Base-by-base conservation (phyloP, 345 rosid species). In the Anastatica hierochuntica region DNA sequence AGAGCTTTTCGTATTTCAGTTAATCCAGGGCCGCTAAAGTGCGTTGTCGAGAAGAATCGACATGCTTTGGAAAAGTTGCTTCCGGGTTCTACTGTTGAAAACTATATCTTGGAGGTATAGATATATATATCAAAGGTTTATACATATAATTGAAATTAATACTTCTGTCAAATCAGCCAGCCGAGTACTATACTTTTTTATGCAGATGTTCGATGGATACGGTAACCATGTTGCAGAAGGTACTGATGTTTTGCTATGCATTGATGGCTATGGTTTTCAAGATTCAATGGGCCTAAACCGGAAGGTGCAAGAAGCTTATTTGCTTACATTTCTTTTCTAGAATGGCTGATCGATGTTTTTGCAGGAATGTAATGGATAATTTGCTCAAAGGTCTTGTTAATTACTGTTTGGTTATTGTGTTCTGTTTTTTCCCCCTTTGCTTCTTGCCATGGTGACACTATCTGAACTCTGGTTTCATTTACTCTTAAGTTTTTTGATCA, bases 151-250 rank as follows among this genome's bases (percentile, higher is more conserved):
- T n/a, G n/a, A n/a, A n/a, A n/a, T n/a, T n/a, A n/a, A n/a, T n/a
- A n/a, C n/a, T n/a, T n/a, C n/a, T n/a, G n/a, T n/a, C n/a, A n/a
- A n/a, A n/a, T n/a, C n/a, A n/a, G n/a, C n/a, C n/a, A n/a, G n/a
- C n/a, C n/a, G n/a, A n/a, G 23, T 29, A 4, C 36, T 8, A 7
- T 19, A 19, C 21, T 6, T 40, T 48, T 21, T 48, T 26, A 3
- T 40, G 38, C 67, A 85, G 90, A 55, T 78, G 72, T 62, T 80
- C 30, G 90, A 85, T 71, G 66, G 62, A 34, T 79, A 72, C 39
- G 49, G 62, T 19, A 85, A 85, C 65, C 90, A 80, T 64, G 71
- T 67, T 40, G 15, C 10, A 31, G 52, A 77, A 50, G 85, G 77
- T 9, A 33, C 60, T 7, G 74, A 71, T 35, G 77, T 85, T 55